phyloP scores from a whole-genome alignment of 495 filamentous ascomycete genomes.

The Penicillium waksmanii region DNA sequence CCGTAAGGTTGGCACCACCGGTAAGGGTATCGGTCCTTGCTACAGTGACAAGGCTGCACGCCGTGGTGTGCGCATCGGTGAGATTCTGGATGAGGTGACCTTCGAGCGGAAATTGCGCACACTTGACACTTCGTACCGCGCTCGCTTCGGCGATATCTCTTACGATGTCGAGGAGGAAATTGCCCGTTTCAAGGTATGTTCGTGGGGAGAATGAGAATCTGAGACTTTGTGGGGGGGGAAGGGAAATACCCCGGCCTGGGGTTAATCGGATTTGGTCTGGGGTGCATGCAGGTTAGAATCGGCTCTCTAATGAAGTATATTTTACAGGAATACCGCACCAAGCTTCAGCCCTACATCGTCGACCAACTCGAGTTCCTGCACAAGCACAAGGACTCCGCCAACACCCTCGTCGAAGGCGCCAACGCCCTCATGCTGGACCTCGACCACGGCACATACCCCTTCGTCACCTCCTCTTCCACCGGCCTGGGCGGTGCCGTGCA shows the following conservation, averaged over 20 bases:
- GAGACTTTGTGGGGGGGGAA: not conserved
- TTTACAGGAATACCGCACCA: slow-evolving; percentile 62
- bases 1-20: slow-evolving; percentile 59
- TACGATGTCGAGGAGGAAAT: slow-evolving; percentile 87
- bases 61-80: slow-evolving; percentile 72
- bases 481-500: slow-evolving; percentile 77
- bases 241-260: slow-evolving; percentile 1
- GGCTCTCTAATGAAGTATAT: slow-evolving; percentile 7
- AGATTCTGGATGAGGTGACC: slow-evolving; percentile 71
- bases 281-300: not conserved
- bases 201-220: not conserved
- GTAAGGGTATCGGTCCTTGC: slow-evolving; percentile 74
- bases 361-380: slow-evolving; percentile 60
- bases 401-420: slow-evolving; percentile 84
- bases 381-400: slow-evolving; percentile 56
- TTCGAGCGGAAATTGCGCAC: slow-evolving; percentile 75
- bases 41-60: slow-evolving; percentile 82
- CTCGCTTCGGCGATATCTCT: slow-evolving; percentile 72
- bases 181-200: slow-evolving; percentile 58
- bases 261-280: not conserved
- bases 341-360: slow-evolving; percentile 69
- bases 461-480: slow-evolving; percentile 79
- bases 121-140: slow-evolving; percentile 68
- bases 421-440: slow-evolving; percentile 84
- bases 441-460: slow-evolving; percentile 82